Percentiles rank a stretch among this genome's conserved stretches.
These are phyloP conservation scores for Fomitopsis pinicola DNA, from an alignment of 1,284 basidiomycete genomes.

Conservation along the genomic window DNA sequence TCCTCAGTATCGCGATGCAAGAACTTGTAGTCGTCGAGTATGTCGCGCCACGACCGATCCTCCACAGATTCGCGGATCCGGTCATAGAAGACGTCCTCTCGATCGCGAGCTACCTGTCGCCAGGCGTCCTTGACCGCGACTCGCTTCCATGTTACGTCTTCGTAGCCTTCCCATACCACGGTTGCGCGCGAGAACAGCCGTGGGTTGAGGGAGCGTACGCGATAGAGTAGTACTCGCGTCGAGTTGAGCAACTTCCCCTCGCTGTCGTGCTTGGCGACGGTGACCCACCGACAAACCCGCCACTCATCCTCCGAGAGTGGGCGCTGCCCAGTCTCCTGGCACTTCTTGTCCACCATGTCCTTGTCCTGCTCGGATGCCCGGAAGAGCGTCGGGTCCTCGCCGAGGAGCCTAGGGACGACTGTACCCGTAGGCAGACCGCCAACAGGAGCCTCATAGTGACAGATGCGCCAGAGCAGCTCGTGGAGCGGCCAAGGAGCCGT, in stretches of 20 bases:
- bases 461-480: neutral
- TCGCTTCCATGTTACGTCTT: neutral
- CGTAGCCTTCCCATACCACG: neutral
- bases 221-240: neutral
- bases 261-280: neutral
- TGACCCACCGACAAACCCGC: neutral
- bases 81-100: neutral
- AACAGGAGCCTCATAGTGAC: neutral
- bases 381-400: neutral
- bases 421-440: neutral
- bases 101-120: neutral
- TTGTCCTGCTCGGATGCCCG: neutral
- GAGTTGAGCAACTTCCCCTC: no score
- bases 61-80: neutral
- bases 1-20: neutral
- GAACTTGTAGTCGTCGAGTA: neutral
- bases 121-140: neutral
- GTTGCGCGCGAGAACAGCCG: neutral
- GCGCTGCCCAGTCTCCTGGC: neutral
- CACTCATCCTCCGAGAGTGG: neutral
- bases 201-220: neutral
- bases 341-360: neutral
- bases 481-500: neutral
- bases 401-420: neutral
- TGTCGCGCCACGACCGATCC: neutral